These are phyloP conservation scores for Aspergillus conjunctus DNA, from an alignment of 495 filamentous ascomycete genomes.

Conservation along the genomic window DNA sequence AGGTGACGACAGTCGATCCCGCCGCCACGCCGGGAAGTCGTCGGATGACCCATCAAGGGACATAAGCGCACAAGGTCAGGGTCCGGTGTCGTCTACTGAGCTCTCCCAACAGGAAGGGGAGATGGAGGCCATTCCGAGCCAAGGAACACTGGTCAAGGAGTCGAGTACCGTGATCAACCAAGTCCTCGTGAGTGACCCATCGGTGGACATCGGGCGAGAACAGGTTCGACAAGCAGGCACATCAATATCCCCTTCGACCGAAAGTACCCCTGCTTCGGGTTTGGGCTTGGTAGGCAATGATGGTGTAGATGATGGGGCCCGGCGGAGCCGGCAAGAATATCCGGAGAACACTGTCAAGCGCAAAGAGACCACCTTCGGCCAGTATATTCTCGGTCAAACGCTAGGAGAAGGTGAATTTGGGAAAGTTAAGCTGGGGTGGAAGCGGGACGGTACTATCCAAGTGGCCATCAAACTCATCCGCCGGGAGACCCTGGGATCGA, in stretches of 20 bases:
- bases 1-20: conserved; percentile 32
- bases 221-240: conserved; percentile 68
- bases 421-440: conserved; percentile 99
- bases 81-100: conserved; percentile 19
- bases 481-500: conserved; percentile 80
- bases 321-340: conserved; percentile 80
- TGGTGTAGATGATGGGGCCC: conserved; percentile 61
- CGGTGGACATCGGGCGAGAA: conserved; percentile 77
- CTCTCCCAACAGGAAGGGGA: conserved; percentile 23
- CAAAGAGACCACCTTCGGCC: conserved; percentile 89
- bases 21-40: conserved; percentile 33
- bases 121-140: conserved; percentile 31
- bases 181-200: conserved; percentile 75
- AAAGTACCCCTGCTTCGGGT: conserved; percentile 53
- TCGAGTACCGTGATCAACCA: conserved; percentile 67
- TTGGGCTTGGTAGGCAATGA: conserved; percentile 57
- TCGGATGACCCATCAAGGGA: conserved; percentile 33
- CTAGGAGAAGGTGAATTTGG: conserved; percentile 98
- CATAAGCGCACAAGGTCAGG: conserved; percentile 15
- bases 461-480: conserved; percentile 99
- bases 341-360: conserved; percentile 48
- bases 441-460: conserved; percentile 87
- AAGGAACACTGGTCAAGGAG: conserved; percentile 39
- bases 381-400: conserved; percentile 95
- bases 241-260: conserved; percentile 53